phyloP scores from a whole-genome alignment of 2,329 filamentous ascomycete genomes.

The Gyromitra esculenta region DNA sequence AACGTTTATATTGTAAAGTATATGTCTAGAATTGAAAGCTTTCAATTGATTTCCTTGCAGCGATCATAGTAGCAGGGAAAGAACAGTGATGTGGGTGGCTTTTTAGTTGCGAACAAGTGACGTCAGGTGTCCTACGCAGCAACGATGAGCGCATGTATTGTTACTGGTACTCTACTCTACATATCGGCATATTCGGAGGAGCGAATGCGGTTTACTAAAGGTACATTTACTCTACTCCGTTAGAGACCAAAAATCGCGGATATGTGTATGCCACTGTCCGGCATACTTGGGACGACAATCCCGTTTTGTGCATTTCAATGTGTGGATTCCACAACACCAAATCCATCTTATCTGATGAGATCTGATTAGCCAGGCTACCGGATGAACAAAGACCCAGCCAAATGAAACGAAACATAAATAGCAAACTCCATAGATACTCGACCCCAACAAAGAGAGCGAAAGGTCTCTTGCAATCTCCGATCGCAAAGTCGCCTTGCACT shows the following conservation, averaged over 20 bases:
- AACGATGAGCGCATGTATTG: background rate
- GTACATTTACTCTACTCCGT: background rate
- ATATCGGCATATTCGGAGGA: background rate
- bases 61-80: conserved; percentile 9
- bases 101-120: conserved; percentile 32
- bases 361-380: conserved; percentile 14
- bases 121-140: conserved; percentile 21
- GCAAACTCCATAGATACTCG: background rate
- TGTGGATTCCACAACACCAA: background rate
- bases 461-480: conserved; percentile 17
- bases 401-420: conserved; percentile 2
- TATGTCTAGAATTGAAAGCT: background rate
- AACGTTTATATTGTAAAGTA: background rate
- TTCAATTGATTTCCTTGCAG: background rate
- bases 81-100: conserved; percentile 13
- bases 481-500: conserved; percentile 6
- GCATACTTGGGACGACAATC: background rate
- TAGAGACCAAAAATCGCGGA: background rate
- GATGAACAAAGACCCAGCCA: conserved; percentile 6
- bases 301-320: background rate
- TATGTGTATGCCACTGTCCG: background rate
- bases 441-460: conserved; percentile 5
- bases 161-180: background rate
- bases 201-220: background rate
- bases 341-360: conserved; percentile 27